Percentiles rank a stretch among this genome's conserved stretches.
Evolutionary conservation across 1,284 basidiomycete genomes (phyloP).

Genomic region (Volvariella volvacea): DNA sequence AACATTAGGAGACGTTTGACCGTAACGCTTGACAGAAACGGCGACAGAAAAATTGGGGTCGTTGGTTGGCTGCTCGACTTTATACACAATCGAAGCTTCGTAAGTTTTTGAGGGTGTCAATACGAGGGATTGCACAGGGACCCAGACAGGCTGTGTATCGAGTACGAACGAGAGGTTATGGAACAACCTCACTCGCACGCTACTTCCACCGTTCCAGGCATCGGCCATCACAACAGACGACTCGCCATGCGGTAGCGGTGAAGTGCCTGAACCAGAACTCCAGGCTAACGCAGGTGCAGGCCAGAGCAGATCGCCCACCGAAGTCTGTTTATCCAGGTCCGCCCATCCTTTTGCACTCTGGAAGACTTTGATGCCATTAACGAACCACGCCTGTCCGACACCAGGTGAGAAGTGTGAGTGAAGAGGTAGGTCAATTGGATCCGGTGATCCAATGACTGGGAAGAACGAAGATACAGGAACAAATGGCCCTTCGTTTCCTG

Average conservation of each 20-base stretch:
- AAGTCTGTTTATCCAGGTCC: constrained; percentile 63
- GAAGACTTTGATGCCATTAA: constrained; percentile 48
- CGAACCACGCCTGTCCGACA: constrained; percentile 61
- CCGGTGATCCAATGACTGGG: constrained; percentile 37
- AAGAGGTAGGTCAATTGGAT: constrained; percentile 46
- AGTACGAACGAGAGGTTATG: constrained; percentile 30
- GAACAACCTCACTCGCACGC: constrained; percentile 40
- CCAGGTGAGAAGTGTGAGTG: constrained; percentile 65
- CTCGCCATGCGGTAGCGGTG: constrained; percentile 28
- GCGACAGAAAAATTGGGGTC: constrained; percentile 20
- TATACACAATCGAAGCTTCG: constrained; percentile 43
- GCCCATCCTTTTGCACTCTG: constrained; percentile 52
- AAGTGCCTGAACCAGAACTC: constrained; percentile 41
- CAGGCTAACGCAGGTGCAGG: constrained; percentile 47
- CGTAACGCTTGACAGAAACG: neutral
- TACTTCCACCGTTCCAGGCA: constrained; percentile 67
- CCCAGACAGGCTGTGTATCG: constrained; percentile 39
- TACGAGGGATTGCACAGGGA: constrained; percentile 57
- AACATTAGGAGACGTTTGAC: neutral
- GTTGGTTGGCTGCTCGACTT: constrained; percentile 34
- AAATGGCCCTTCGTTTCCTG: constrained; percentile 44
- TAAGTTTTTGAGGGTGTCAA: constrained; percentile 40
- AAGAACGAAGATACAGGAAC: constrained; percentile 54
- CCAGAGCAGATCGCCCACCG: constrained; percentile 64
- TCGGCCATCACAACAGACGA: constrained; percentile 48